Base-by-base conservation (phyloP, 345 rosid species). In the Pistacia integerrima region DNA sequence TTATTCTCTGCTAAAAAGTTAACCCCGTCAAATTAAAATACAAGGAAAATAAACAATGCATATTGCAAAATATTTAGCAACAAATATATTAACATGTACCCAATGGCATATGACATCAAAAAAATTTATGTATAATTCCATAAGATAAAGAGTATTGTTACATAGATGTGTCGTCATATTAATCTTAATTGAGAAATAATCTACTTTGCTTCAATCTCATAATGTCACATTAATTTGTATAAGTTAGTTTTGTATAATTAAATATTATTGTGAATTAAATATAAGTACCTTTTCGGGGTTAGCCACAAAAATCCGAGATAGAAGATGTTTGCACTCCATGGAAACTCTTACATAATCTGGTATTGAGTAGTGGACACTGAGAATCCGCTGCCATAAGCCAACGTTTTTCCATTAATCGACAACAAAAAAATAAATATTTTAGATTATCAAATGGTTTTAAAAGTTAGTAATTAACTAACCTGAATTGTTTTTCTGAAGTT, bases 311-410 rank as follows among this genome's bases (percentile, higher is more conserved):
- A 93, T 90, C 72, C 90, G 84, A 67, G 98, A 93, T 18, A 95
- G 81, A 48, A 95, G 98, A 78, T 90, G 93, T 49, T 76, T 85
- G 72, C 99, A 95, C 16, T 90, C 99, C 48, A 81, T 62, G 38
- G 98, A 88, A 64, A 95, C 88, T 69, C 96, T 88, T 58, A 95
- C 93, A 68, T 92, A 93, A 64, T 87, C 96, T 2, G 99, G 99
- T 74, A 95, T 95, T 4, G 98, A 88, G 77, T 93, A 93, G 64
- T 90, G 91, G 73, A 92, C 94, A 61, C 90, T 91, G 62, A 96
- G 87, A 80, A 96, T 96, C 86, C 99, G 80, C 99, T 96, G 99
- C 54, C 55, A 81, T 18, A 59, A 79, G 18, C 46, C 75, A 69
- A 11, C 5, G 8, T 4, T 11, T 52, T 64, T 16, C 5, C 76